phyloP scores from a whole-genome alignment of 768 basidiomycete species.

The Nevesoporus exiguus region DNA sequence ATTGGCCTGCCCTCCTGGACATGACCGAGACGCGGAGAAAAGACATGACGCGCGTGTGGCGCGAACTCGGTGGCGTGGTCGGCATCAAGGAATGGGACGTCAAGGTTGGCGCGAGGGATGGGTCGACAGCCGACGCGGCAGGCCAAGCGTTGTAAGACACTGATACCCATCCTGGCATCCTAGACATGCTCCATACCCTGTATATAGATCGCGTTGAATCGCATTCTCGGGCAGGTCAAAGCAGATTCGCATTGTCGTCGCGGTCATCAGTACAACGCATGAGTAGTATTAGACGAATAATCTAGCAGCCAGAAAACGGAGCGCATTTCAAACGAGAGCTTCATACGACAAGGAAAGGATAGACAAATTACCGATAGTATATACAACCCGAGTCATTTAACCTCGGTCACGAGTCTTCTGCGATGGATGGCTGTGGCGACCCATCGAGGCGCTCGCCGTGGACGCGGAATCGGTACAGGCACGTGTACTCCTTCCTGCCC shows the following conservation, averaged over 20 bases:
- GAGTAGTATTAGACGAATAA: slow-evolving; percentile 25
- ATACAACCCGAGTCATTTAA: slow-evolving; percentile 8
- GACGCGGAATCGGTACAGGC: slow-evolving; percentile 82
- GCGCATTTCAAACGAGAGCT: slow-evolving; percentile 6
- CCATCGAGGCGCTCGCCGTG: slow-evolving; percentile 59
- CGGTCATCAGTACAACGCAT: slow-evolving; percentile 24
- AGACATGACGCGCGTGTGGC: slow-evolving; percentile 60
- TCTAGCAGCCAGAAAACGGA: slow-evolving; percentile 12
- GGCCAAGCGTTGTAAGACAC: slow-evolving; percentile 12
- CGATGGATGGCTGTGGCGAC: slow-evolving; percentile 35
- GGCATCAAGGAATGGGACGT: slow-evolving; percentile 81
- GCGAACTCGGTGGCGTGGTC: slow-evolving; percentile 58
- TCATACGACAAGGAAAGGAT: neutral
- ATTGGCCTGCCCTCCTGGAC: slow-evolving; percentile 65
- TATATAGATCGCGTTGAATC: neutral
- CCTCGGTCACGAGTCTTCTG: slow-evolving; percentile 16
- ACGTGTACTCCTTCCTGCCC: slow-evolving; percentile 81
- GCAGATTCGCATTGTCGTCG: slow-evolving; percentile 18
- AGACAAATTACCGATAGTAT: slow-evolving; percentile 9
- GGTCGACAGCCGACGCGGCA: neutral
- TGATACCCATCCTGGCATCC: neutral
- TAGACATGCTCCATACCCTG: neutral
- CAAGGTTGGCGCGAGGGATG: slow-evolving; percentile 39
- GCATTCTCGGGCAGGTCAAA: neutral
- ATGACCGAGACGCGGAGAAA: slow-evolving; percentile 50